Conservation (phyloP, 441 rosid species). For the Syzygium malaccense region DNA sequence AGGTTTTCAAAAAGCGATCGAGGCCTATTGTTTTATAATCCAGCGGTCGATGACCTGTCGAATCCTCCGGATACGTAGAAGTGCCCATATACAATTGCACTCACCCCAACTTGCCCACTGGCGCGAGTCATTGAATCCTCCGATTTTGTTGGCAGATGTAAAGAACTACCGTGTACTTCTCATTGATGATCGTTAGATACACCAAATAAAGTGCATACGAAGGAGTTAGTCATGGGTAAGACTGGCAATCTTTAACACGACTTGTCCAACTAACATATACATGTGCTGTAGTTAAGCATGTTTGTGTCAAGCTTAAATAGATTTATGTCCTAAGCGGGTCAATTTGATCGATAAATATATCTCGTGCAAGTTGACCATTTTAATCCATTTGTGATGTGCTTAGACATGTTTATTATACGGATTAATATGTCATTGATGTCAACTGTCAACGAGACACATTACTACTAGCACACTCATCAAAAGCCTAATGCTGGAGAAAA, state of each 20-base stretch:
- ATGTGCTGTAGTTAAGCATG: neutral
- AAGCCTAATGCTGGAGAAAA: no score
- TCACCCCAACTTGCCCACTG: neutral
- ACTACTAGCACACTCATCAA: no score
- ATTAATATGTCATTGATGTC: neutral
- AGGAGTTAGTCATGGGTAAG: neutral
- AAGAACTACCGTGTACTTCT: neutral
- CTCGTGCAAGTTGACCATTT: neutral
- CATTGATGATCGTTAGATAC: neutral
- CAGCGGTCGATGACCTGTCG: neutral
- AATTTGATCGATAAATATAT: neutral
- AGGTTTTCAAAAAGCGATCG: fast-evolving
- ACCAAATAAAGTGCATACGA: neutral
- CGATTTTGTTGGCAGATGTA: neutral
- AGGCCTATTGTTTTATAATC: neutral
- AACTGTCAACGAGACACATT: neutral
- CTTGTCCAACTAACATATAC: neutral
- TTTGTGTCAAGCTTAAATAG: no score
- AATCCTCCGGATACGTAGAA: fast-evolving
- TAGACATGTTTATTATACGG: neutral
- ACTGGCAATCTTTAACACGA: neutral
- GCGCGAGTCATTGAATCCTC: neutral
- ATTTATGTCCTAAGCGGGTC: neutral
- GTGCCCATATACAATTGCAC: neutral
- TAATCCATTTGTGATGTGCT: neutral